Base-by-base conservation (phyloP, 352 stramenopile genomes). In the Phytophthora sojae region DNA sequence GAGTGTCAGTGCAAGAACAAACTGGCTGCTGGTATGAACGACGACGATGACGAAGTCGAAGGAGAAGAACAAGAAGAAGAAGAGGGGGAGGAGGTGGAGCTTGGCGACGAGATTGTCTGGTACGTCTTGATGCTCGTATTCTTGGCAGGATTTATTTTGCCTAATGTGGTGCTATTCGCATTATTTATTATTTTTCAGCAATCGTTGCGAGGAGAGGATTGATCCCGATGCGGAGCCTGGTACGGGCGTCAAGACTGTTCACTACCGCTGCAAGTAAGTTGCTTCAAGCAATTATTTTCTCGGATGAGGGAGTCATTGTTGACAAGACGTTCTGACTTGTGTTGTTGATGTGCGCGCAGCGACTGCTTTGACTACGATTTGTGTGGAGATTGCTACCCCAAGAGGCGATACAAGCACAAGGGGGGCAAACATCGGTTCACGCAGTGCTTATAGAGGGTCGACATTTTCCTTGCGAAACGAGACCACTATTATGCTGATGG, bases 291-390 rank as follows among this genome's bases (percentile, higher is more conserved):
- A 52, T 19, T 42, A 15, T 59, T 23, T 29, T 53, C 2, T 19
- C 11, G 4, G 14, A 42, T 6, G 15, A 4, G 19, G 0, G 19
- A 55, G 19, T 11, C n/a, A 2, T 44, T 12, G 14, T 21, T 37
- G 32, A 61, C 37, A 37, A 37, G 23, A 66, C 55, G 9, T 12
- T 64, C 5, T 62, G 49, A 57, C 39, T 56, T 30, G 26, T 30
- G 3, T 30, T 45, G 23, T 61, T 58, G 2, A 17, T 62, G 54
- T 64, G 59, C 62, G 61, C 37, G 15, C 57, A 93, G 85, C n/a
- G 80, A 89, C 56, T 93, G 85, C 72, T 93, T 91, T 42, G 82
- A 93, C 74, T 93, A 89, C 44, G 85, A 93, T 71, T 69, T 93
- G 35, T 93, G 85, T 55, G 70, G 70, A 17, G 54, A 68, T 54